Base-by-base conservation (phyloP, 345 rosid species). In the Carallia pectinifolia region DNA sequence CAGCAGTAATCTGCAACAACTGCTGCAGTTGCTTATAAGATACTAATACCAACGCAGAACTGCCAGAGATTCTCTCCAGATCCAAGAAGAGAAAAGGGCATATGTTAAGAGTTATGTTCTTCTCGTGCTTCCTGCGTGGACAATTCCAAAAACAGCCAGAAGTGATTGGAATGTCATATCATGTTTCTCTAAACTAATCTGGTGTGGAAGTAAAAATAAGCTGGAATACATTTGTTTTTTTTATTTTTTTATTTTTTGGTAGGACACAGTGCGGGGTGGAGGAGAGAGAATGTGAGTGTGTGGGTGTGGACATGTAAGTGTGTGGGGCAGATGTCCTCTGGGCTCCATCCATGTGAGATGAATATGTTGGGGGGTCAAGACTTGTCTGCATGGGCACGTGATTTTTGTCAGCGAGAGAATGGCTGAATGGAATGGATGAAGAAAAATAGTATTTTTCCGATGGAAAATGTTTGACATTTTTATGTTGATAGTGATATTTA, bases 301-400 rank as follows among this genome's bases (percentile, higher is more conserved):
- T 4, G 37, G 6, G 77, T 13, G 69, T 15, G 60, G 9, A 50
- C 59, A 53, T 54, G 73, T 29, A 50, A 33, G 17, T 31, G 65
- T 71, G 84, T 77, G 79, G 81, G 85, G 77, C 74, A 71, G 80
- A 75, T 67, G 75, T 65, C 71, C 61, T 68, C 66, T 52, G 67
- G 76, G 75, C 74, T 73, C 75, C 68, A 71, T 64, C 84, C 96
- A 92, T 86, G 92, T 90, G 96, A 73, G 79, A 72, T 61, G 84
- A 59, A 73, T 64, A 62, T 61, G 83, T 72, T 80, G 66, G 89
- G 86, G 90, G 90, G 93, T 85, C 90, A 72, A 55, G 29, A 63
- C 72, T 65, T 85, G 86, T 84, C 89, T 74, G 65, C 83, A 70
- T 79, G 60, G 50, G 44, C 97, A 90, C 87, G 94, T 90, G 92